Conservation (phyloP, 2,329 filamentous ascomycete species). For the Chrysoporthe cubensis region DNA sequence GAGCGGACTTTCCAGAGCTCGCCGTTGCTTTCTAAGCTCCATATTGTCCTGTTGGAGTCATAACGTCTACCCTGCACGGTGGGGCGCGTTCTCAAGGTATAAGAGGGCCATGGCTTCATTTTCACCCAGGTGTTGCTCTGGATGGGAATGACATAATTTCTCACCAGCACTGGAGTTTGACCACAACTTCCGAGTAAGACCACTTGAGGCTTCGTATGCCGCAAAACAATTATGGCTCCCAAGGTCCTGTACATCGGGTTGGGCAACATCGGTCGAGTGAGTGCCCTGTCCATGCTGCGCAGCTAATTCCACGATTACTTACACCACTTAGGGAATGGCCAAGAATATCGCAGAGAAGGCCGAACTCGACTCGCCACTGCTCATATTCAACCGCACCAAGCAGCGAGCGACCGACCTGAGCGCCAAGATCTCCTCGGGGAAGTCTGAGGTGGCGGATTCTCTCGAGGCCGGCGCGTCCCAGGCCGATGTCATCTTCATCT, state of each 20-base stretch:
- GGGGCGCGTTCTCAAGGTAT: background rate
- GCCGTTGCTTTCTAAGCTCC: background rate
- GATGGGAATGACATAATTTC: background rate
- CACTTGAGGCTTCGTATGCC: background rate
- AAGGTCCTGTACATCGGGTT: conserved; percentile 80
- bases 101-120: background rate
- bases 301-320: conserved; percentile 10
- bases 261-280: conserved; percentile 84
- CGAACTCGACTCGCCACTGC: conserved; percentile 69
- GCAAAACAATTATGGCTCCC: conserved; percentile 50
- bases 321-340: conserved; percentile 69
- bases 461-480: conserved; percentile 68
- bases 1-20: background rate
- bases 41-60: background rate
- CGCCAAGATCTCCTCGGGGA: conserved; percentile 61
- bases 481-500: conserved; percentile 82
- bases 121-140: background rate
- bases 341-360: conserved; percentile 83
- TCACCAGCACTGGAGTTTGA: background rate
- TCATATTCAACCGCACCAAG: conserved; percentile 79
- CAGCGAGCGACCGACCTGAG: conserved; percentile 68
- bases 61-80: background rate
- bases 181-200: background rate
- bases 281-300: conserved; percentile 33
- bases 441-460: conserved; percentile 65